Evolutionary conservation across 768 basidiomycete genomes (phyloP).

Genomic region (Rhodotorula kratochvilovae): DNA sequence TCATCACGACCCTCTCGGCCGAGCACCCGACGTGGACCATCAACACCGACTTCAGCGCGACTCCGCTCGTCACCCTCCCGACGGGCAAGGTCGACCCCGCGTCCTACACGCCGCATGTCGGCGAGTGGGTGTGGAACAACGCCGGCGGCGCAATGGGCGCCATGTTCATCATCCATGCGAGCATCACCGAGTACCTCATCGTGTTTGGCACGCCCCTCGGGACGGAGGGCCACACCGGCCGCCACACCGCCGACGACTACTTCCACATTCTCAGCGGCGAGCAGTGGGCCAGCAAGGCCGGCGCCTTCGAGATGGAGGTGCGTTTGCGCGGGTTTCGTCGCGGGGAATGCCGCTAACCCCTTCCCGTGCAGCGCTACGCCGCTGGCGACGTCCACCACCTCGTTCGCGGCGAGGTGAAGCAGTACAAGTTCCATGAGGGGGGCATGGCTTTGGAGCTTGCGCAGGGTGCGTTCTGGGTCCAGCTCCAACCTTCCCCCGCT

Average conservation of each 20-base stretch:
- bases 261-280: constrained; percentile 92
- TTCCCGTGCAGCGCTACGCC: constrained; percentile 55
- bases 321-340: constrained; percentile 24
- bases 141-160: constrained; percentile 69
- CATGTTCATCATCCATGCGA: constrained; percentile 96
- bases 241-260: constrained; percentile 96
- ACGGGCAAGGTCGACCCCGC: constrained; percentile 5
- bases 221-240: constrained; percentile 89
- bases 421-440: constrained; percentile 96
- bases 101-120: constrained; percentile 46
- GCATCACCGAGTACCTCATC: constrained; percentile 93
- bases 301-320: constrained; percentile 73
- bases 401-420: constrained; percentile 76
- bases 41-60: constrained; percentile 52
- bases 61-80: constrained; percentile 46
- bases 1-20: constrained; percentile 70
- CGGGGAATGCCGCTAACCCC: too few species aligned
- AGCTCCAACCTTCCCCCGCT: too few species aligned
- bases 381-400: constrained; percentile 81
- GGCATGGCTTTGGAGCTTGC: constrained; percentile 91
- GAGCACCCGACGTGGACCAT: constrained; percentile 60
- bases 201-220: constrained; percentile 73
- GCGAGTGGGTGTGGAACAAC: constrained; percentile 94
- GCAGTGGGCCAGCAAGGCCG: constrained; percentile 86
- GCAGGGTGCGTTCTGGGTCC: constrained; percentile 9